Evolutionary conservation across 305 asterid genomes (phyloP).

Genomic region (Petunia hybrid): DNA sequence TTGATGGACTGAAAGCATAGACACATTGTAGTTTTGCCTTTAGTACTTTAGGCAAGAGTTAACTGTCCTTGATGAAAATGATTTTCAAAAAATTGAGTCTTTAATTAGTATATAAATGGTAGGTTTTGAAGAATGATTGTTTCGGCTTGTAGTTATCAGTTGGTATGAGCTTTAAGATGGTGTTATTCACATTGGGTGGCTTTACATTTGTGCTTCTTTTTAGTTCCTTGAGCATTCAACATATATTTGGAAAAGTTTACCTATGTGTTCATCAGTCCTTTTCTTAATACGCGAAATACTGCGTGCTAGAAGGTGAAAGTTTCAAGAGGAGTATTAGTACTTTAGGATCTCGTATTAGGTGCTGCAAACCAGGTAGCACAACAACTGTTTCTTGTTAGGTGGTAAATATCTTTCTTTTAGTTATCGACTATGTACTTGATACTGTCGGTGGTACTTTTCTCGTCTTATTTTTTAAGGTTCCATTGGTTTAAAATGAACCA

Average conservation of each 20-base stretch:
- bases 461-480: slow-evolving; percentile 5
- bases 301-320: not conserved
- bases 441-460: not conserved
- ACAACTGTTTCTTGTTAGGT: too few species aligned
- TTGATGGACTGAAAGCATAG: too few species aligned
- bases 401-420: not conserved
- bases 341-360: not conserved
- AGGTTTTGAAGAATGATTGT: slow-evolving; percentile 3
- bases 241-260: slow-evolving; percentile 15
- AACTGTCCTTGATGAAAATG: too few species aligned
- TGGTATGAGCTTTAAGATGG: not conserved
- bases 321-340: not conserved
- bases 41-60: too few species aligned
- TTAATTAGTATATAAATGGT: not conserved
- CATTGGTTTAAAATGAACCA: not conserved
- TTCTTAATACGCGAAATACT: not conserved
- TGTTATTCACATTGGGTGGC: slow-evolving; percentile 19
- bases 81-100: too few species aligned
- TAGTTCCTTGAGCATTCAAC: not conserved
- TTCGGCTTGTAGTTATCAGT: too few species aligned
- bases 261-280: not conserved
- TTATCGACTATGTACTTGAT: not conserved
- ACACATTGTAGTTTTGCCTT: too few species aligned
- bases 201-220: not conserved
- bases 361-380: not conserved